Conservation (phyloP, 805 yeast species). For the Candida nemodendra region DNA sequence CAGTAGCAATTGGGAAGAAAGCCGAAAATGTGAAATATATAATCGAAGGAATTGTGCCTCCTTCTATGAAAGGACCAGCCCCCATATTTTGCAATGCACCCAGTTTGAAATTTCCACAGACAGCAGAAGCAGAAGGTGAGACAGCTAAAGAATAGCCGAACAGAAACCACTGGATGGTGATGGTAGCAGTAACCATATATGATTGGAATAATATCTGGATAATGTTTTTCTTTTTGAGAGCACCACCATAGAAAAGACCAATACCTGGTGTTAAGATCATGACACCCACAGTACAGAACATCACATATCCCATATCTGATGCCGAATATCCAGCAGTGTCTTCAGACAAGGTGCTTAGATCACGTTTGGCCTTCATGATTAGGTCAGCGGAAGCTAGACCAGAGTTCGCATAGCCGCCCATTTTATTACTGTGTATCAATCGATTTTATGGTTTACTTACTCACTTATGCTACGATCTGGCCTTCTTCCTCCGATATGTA, state of each 20-base stretch:
- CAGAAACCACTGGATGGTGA: constrained; percentile 44
- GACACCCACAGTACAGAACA: constrained; percentile 48
- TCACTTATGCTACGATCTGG: too few species aligned
- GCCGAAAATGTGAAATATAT: constrained; percentile 43
- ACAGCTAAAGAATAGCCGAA: constrained; percentile 45
- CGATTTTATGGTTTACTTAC: too few species aligned
- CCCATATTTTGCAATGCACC: constrained; percentile 41
- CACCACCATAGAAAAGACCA: constrained; percentile 46
- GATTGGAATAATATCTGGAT: constrained; percentile 45
- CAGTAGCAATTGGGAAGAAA: constrained; percentile 48
- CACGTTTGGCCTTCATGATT: constrained; percentile 22
- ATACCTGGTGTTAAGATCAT: constrained; percentile 46
- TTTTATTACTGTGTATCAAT: too few species aligned
- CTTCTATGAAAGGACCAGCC: constrained; percentile 41
- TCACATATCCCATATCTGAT: constrained; percentile 50
- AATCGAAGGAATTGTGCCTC: constrained; percentile 49
- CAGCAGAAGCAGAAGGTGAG: constrained; percentile 32
- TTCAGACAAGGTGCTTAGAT: constrained; percentile 30
- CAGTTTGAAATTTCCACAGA: constrained; percentile 36
- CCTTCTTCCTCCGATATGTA: too few species aligned
- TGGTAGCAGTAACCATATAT: constrained; percentile 39
- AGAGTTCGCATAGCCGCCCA: constrained; percentile 34
- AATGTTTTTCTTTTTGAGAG: constrained; percentile 40
- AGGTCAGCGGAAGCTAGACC: constrained; percentile 32
- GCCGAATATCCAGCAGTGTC: constrained; percentile 37